Conservation (phyloP, 495 filamentous ascomycete species). For the Aspergillus affinis region DNA sequence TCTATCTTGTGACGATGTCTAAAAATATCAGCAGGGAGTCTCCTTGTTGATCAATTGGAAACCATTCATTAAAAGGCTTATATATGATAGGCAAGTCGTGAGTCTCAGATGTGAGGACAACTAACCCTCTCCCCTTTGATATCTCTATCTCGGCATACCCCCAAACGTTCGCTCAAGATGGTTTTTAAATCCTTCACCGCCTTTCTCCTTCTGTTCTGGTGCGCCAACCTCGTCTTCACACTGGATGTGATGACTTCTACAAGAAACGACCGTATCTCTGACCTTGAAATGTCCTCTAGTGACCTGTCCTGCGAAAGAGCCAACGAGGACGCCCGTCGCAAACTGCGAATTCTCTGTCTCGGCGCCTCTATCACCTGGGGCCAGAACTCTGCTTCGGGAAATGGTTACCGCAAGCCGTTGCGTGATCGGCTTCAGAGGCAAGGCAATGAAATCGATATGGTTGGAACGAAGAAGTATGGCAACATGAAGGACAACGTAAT, state of each 20-base stretch:
- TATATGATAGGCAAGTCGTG: no score
- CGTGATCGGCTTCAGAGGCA: slow-evolving; percentile 13
- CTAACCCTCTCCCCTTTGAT: no score
- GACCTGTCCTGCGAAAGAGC: neutral
- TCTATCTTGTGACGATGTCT: no score
- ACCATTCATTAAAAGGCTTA: no score
- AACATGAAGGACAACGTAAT: slow-evolving; percentile 48
- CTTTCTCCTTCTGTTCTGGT: neutral
- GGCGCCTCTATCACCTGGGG: slow-evolving; percentile 60
- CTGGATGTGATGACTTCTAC: no score
- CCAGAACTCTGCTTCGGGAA: slow-evolving; percentile 45
- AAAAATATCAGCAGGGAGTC: no score
- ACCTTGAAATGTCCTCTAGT: neutral
- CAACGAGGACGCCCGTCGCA: neutral
- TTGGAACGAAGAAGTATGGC: slow-evolving; percentile 44
- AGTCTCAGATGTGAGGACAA: no score
- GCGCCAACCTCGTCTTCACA: no score
- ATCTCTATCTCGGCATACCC: no score
- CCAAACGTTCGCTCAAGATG: neutral
- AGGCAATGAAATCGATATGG: slow-evolving; percentile 33
- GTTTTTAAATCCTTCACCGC: neutral
- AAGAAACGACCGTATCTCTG: neutral
- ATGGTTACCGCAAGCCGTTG: slow-evolving; percentile 51
- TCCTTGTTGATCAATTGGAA: no score
- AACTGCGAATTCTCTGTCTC: slow-evolving; percentile 51